These are phyloP conservation scores for Onygena corvina DNA, from an alignment of 2,329 filamentous ascomycete genomes.

Conservation along the genomic window DNA sequence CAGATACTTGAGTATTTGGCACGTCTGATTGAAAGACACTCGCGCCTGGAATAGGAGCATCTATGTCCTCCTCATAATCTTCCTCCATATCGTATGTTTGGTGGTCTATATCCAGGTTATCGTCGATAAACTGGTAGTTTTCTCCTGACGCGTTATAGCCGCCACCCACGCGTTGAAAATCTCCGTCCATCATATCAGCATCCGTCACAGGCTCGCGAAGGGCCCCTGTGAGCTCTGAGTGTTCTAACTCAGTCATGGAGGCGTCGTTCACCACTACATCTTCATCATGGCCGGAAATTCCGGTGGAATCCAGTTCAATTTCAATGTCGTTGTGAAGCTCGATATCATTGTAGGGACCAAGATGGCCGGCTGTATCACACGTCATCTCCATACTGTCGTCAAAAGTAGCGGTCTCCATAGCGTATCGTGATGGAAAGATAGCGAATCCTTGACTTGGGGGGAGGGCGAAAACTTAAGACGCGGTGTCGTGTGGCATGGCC, in stretches of 20 bases:
- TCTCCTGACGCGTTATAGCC: conserved; percentile 16
- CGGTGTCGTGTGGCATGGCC: not conserved
- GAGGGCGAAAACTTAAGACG: not conserved
- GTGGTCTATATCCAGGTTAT: conserved; percentile 2
- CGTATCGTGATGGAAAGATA: conserved; percentile 1
- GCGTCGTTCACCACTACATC: conserved; percentile 45
- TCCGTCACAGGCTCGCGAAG: conserved; percentile 26
- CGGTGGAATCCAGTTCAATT: conserved; percentile 45
- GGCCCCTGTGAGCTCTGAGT: conserved; percentile 23
- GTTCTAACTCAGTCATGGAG: conserved; percentile 31
- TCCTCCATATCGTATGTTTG: conserved; percentile 28
- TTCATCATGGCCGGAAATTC: conserved; percentile 39
- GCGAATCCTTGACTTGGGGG: not conserved
- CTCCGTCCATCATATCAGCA: conserved; percentile 39
- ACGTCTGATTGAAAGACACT: conserved; percentile 1
- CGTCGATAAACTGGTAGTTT: conserved; percentile 14
- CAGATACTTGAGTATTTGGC: not conserved
- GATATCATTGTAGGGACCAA: conserved; percentile 28
- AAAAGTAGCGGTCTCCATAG: conserved; percentile 28
- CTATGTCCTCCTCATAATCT: conserved; percentile 27
- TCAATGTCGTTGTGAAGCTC: conserved; percentile 41
- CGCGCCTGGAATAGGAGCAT: conserved; percentile 20
- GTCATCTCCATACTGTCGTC: conserved; percentile 38
- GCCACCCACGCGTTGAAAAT: conserved; percentile 18
- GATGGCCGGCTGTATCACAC: conserved; percentile 30